These are phyloP conservation scores for Hordeum vulgare DNA, from an alignment of 176 grass and related monocot species.

Conservation along the genomic window DNA sequence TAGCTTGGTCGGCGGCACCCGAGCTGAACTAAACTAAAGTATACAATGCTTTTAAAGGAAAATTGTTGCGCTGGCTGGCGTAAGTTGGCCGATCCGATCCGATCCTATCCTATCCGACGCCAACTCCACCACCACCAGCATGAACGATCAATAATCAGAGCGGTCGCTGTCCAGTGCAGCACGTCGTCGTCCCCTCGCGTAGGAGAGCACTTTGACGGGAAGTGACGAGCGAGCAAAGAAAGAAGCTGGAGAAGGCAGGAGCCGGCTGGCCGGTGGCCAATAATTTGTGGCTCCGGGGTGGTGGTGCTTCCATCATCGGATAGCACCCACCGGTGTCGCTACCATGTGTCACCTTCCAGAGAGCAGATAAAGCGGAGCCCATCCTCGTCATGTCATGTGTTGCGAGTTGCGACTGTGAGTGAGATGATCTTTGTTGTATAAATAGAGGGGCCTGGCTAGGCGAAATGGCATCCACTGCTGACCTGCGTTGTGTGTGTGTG, in stretches of 20 bases:
- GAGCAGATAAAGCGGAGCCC: not conserved
- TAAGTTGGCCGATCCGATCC: not conserved
- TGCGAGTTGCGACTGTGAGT: too few species aligned
- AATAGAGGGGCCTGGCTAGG: not conserved
- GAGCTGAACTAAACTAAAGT: not conserved
- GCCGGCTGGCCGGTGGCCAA: not conserved
- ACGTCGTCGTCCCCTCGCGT: not conserved
- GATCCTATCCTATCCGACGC: not conserved
- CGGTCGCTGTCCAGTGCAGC: not conserved
- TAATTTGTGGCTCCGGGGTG: constrained; percentile 17
- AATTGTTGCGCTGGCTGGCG: not conserved
- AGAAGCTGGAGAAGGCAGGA: not conserved
- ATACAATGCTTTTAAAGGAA: not conserved
- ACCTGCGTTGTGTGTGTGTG: too few species aligned
- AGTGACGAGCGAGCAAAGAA: constrained; percentile 4
- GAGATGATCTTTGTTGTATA: constrained; percentile 6
- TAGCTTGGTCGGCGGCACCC: not conserved
- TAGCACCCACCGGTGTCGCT: not conserved
- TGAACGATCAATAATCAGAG: not conserved
- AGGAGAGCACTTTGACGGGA: constrained; percentile 28
- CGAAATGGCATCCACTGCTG: not conserved
- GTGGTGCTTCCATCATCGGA: constrained; percentile 3
- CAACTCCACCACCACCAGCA: not conserved
- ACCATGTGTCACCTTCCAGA: constrained; percentile 38
- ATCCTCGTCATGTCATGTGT: not conserved